Percentiles rank a stretch among this genome's conserved stretches.
Conservation (phyloP, 2,329 filamentous ascomycete species). For the Allantophomopsis cytisporea region DNA sequence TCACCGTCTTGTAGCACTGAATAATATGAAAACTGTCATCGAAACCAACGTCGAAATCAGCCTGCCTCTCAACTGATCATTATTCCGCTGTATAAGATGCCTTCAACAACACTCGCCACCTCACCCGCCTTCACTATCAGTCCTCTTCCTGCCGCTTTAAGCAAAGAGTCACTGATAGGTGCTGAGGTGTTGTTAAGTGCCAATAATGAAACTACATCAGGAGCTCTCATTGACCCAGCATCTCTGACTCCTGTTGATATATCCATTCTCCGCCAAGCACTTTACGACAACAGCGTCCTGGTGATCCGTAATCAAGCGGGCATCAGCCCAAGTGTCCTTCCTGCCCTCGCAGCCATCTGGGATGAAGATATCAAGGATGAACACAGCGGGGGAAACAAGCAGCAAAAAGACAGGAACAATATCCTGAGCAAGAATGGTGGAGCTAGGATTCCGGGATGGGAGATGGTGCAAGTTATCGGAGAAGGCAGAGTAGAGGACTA, state of each 20-base stretch:
- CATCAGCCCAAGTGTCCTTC: conserved; percentile 3
- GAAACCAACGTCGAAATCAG: no score
- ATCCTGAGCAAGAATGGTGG: conserved; percentile 3
- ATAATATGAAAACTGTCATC: no score
- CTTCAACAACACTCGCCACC: not conserved
- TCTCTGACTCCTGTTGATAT: not conserved
- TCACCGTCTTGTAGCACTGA: no score
- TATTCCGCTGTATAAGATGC: conserved; percentile 3
- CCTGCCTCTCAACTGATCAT: no score
- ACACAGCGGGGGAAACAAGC: conserved; percentile 2
- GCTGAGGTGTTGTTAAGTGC: not conserved
- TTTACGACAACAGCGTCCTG: conserved; percentile 5
- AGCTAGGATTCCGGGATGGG: conserved; percentile 1
- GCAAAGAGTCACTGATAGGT: not conserved
- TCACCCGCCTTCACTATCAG: not conserved
- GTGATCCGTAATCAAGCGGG: conserved; percentile 5
- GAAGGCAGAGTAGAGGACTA: conserved; percentile 4
- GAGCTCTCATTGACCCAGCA: not conserved
- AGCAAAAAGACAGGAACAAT: conserved; percentile 2
- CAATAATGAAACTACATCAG: no score
- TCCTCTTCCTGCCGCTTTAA: not conserved
- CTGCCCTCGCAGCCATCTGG: conserved; percentile 4
- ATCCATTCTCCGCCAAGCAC: conserved; percentile 3
- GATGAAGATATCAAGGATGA: conserved; percentile 2
- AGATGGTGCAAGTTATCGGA: conserved; percentile 4